Evolutionary conservation across 768 basidiomycete species (phyloP).

Genomic region (Naganishia vaughanmartiniae): DNA sequence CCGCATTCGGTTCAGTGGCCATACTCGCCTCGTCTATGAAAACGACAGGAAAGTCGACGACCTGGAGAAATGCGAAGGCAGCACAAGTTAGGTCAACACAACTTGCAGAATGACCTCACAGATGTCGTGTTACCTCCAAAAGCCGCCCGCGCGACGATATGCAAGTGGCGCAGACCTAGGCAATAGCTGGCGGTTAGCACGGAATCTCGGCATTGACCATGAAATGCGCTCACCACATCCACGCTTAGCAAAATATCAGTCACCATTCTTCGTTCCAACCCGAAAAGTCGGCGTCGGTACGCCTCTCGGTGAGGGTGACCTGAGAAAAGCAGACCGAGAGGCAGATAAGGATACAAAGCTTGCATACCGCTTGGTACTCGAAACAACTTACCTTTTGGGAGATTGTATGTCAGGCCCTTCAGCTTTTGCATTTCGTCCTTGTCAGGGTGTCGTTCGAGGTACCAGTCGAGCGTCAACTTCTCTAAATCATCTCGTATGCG

Average conservation of each 20-base stretch:
- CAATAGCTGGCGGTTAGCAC: conserved; percentile 4
- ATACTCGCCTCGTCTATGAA: conserved; percentile 94
- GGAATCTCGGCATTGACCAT: not conserved
- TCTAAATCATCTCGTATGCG: conserved; percentile 62
- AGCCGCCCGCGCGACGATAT: conserved; percentile 59
- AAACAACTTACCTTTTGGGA: not conserved
- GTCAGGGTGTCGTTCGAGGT: conserved; percentile 61
- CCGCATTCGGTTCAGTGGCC: conserved; percentile 88
- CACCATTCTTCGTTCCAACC: conserved; percentile 64
- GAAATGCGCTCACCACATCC: conserved; percentile 64
- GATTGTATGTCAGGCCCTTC: conserved; percentile 4
- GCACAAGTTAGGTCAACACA: not conserved
- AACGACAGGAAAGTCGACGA: conserved; percentile 85
- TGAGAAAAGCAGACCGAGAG: not conserved
- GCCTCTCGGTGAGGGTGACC: conserved; percentile 22
- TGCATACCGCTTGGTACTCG: too few relatives aligned
- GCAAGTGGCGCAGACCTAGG: conserved; percentile 70
- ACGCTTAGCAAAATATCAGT: conserved; percentile 63
- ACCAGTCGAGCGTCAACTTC: conserved; percentile 64
- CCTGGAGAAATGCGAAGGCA: conserved; percentile 63
- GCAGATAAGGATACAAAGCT: not conserved
- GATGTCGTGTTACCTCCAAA: not conserved
- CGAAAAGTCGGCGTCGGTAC: conserved; percentile 57
- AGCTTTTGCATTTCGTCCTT: conserved; percentile 1
- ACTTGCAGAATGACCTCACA: too few relatives aligned